These are phyloP conservation scores for Ogataea nakhonphanomensis DNA, from an alignment of 805 yeast species.

Conservation along the genomic window DNA sequence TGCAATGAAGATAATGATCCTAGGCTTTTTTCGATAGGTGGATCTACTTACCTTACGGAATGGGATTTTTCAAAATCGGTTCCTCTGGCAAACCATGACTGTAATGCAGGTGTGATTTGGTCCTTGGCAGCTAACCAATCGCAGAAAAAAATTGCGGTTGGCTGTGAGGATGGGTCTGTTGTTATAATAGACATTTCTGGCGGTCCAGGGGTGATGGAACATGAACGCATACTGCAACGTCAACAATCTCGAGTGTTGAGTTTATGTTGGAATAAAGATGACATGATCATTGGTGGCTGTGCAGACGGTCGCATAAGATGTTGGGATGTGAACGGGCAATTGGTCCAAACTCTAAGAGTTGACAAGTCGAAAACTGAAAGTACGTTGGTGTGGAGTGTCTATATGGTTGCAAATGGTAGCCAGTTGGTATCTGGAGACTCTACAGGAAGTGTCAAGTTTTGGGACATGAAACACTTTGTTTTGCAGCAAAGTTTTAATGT, in stretches of 20 bases:
- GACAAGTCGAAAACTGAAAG: constrained; percentile 84
- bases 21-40: constrained; percentile 89
- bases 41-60: constrained; percentile 85
- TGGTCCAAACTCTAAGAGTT: constrained; percentile 84
- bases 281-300: constrained; percentile 83
- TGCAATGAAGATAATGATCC: constrained; percentile 43
- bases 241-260: constrained; percentile 80
- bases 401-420: constrained; percentile 54
- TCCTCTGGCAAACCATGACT: constrained; percentile 74
- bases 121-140: constrained; percentile 64
- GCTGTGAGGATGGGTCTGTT: constrained; percentile 93
- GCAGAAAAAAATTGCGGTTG: constrained; percentile 71
- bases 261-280: constrained; percentile 69
- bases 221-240: constrained; percentile 70
- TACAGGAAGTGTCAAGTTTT: constrained; percentile 87
- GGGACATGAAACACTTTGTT: constrained; percentile 81
- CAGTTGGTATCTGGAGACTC: constrained; percentile 96
- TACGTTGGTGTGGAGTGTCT: constrained; percentile 87
- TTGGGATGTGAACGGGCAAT: constrained; percentile 67
- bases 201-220: constrained; percentile 80
- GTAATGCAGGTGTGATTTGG: constrained; percentile 95
- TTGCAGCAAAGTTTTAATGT: constrained; percentile 74
- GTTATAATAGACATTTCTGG: constrained; percentile 82
- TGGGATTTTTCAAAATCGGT: constrained; percentile 80
- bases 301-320: constrained; percentile 89